Base-by-base conservation (phyloP, 257 asterid species). In the Avicennia marina region DNA sequence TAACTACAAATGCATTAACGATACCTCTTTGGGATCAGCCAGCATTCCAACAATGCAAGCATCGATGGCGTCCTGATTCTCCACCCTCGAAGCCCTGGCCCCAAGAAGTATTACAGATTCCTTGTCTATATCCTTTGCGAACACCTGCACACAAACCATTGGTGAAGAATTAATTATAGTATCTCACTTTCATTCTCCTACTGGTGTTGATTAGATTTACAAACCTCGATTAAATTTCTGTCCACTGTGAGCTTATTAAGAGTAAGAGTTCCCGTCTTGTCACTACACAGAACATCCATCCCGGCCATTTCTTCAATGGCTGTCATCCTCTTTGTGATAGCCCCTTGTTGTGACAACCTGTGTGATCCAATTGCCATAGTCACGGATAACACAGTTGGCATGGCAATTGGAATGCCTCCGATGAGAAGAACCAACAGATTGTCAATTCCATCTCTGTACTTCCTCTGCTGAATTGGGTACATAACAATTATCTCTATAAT, bases 271-370 rank as follows among this genome's bases (percentile, higher is more conserved):
- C 96, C 96, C 0, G 96, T 88, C 63, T 88, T 88, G 65, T 88
- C 96, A 62, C 96, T 88, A 70, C 96, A 88, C 18, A 88, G 73
- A 26, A 88, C 96, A 73, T 85, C 96, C 96, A 88, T 88, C 4
- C 95, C 96, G 0, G 96, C 95, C 96, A 87, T 76, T 78, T 85
- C 95, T 60, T 88, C 96, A 17, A 88, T 88, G 16, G 96, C 95
- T 1, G 96, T 88, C 96, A 88, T 88, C 74, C 96, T 77, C 69
- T 88, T 88, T 2, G 96, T 88, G 65, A 88, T 88, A 21, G 96
- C 96, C 1, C 94, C 96, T 56, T 88, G 96, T 29, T 88, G 79
- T 0, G 96, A 85, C 48, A 88, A 29, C 58, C 86, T 72, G 76
- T 88, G 96, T 15, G 96, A 88, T 39, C 96, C 96, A 29, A 88